Base-by-base conservation (phyloP, 768 basidiomycete genomes). In the Agrocybe chaxingu region DNA sequence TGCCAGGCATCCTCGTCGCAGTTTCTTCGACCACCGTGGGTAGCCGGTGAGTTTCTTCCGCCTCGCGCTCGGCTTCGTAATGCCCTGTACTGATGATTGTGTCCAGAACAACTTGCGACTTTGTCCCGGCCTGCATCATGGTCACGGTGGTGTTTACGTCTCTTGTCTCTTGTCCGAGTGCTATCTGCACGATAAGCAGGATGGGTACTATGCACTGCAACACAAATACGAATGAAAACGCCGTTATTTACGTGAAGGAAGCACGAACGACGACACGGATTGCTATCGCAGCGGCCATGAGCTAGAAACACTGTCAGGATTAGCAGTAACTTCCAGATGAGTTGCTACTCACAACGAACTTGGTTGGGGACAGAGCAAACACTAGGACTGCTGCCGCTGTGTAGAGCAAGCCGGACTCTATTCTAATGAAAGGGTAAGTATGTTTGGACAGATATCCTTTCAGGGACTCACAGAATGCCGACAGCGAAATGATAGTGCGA, bases 181-280 rank as follows among this genome's bases (percentile, higher is more conserved):
- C 57, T 36, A 63, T 57, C 24, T 63, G 62, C 8, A 62, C 64
- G 39, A 63, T 57, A 13, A 65, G 57, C 10, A 65, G 54, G 12
- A 58, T 59, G 6, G 64, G 64, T 57, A 58, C 56, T 38, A 65
- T 61, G 32, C 62, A 58, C 64, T 65, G 13, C 1, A 32, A 10
- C 19, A 32, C 1, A 18, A 19, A 35, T 6, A 36, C 42, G n/a
- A 48, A 32, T 18, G 37, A 43, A 18, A n/a, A 10, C 5, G 12
- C n/a, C 24, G 9, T 16, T 31, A 10, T 8, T 35, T 32, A 16
- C n/a, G 7, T 16, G 34, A 29, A 12, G 10, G 10, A 24, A 8
- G 16, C 16, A 56, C 63, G 53, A 31, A 62, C 63, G 7, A 62
- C 63, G 7, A 57, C 32, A 7, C 63, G 56, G 24, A 58, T 56